Base-by-base conservation (phyloP, 805 yeast species). In the Sugiyamaella americana region DNA sequence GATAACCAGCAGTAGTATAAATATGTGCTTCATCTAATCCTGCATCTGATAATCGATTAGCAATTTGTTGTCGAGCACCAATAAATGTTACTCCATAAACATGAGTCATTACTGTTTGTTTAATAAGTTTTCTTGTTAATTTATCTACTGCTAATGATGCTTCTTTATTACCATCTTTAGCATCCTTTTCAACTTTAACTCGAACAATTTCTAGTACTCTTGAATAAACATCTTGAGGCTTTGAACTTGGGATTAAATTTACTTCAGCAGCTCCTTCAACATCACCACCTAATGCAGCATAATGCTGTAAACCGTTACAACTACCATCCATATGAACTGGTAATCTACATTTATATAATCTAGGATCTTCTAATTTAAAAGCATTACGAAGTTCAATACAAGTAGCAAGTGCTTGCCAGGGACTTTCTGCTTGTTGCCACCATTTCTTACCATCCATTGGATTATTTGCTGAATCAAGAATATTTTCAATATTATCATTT, bases 31-130 rank as follows among this genome's bases (percentile, higher is more conserved):
- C 62, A 20, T 74, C 77, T 46, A 76, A 69, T 20, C 76, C 78
- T 43, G 78, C 64, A 41, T 78, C 81, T 24, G 75, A 76, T 47
- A 91, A 68, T 60, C 89, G 89, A 58, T 82, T 84, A 48, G 79
- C 77, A 58, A 91, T 87, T 67, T 91, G 98, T 2, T 81, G 82
- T 16, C 87, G 78, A 0, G 98, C 98, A 16, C 98, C 98, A 51
- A 87, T 76, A 61, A 77, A 87, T 0, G 98, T 91, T 10, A 91
- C 98, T 58, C 98, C 98, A 62, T 91, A 91, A 32, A 91, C 98
- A 59, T 88, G 89, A 0, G 98, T 91, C 98, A 91, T 91, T 21
- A 91, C 98, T 0, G 98, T 87, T 63, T 91, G 98, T 62, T 91
- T 91, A 32, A 93, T 96, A 40, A 93, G 82, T 61, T 91, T 91